These are phyloP conservation scores for Chenopodium berlandieri DNA, from an alignment of 148 eudicot genomes.

Conservation along the genomic window DNA sequence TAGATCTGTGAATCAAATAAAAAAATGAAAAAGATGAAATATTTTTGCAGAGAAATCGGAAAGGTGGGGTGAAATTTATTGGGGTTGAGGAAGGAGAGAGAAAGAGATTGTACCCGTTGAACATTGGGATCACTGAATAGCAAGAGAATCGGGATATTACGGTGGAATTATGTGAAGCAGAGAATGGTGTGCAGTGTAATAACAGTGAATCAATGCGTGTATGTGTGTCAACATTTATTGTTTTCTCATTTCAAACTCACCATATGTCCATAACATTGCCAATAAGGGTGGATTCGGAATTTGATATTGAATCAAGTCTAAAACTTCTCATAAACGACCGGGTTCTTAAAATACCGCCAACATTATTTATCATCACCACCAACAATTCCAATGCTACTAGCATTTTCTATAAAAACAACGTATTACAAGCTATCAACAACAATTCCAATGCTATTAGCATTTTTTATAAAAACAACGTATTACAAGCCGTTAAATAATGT, in stretches of 20 bases:
- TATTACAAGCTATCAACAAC: no score
- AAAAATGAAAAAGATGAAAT: neutral
- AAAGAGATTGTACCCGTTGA: neutral
- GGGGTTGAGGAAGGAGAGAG: neutral
- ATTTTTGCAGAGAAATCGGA: constrained; percentile 1
- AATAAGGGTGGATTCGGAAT: no score
- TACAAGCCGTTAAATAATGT: no score
- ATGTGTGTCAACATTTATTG: neutral
- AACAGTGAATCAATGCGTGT: neutral
- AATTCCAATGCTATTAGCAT: no score
- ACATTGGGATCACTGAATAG: constrained; percentile 3
- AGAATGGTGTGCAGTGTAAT: neutral
- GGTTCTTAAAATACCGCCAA: no score
- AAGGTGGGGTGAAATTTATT: neutral
- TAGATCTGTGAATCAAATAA: constrained; percentile 5
- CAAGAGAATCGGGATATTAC: neutral
- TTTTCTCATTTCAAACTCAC: neutral
- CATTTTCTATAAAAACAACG: no score
- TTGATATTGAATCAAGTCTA: no score
- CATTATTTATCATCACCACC: no score
- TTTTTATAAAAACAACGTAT: no score
- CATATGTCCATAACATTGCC: no score
- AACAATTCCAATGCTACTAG: no score
- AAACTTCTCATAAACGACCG: no score
- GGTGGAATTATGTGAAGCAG: neutral